Base-by-base conservation (phyloP, 2,329 filamentous ascomycete species). In the Pseudovirgaria hyperparasitica region DNA sequence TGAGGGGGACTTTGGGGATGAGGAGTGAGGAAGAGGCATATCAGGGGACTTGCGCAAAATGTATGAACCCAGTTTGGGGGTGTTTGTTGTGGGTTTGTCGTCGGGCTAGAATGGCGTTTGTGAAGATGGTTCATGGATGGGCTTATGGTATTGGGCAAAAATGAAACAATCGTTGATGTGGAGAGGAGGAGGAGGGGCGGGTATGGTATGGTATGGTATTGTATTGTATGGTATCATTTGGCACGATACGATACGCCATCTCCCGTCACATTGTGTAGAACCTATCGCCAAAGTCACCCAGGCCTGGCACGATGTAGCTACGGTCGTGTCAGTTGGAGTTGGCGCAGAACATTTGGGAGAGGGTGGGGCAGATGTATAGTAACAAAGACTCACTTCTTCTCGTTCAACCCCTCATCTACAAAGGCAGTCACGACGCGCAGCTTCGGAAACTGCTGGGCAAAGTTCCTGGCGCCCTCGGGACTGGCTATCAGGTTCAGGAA, bases 401-500 rank as follows among this genome's bases (percentile, higher is more conserved):
- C 86, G 53, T 98, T 81, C 36, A 98, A 63, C n/a, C 90, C 87
- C 62, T 87, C 71, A 50, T 98, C 90, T 46, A 98, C 78, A 52
- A 98, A 98, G 7, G 90, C 84, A 6, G 90, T 96, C 25, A 98
- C 82, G 12, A 98, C 82, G 37, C 86, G 73, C 33, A 96, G 65
- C 46, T 80, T 82, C 20, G 90, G 87, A 48, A 92, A 94, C 43
- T 79, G 81, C 44, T 80, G 70, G 7, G 86, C 82, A 56, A 98
- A 96, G 44, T 81, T 86, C 44, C 74, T 72, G 39, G 92, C 80
- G 5, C 90, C 90, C 48, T 93, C 78, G 0, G 90, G 90, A 50
- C 86, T 94, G n/a, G 90, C 86, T 48, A 98, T 94, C 34, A 98
- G 63, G 55, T 98, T 98, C 32, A 98, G 66, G 62, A 98, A 98